Conservation (phyloP, 2,329 filamentous ascomycete species). For the Leptographium flavum region DNA sequence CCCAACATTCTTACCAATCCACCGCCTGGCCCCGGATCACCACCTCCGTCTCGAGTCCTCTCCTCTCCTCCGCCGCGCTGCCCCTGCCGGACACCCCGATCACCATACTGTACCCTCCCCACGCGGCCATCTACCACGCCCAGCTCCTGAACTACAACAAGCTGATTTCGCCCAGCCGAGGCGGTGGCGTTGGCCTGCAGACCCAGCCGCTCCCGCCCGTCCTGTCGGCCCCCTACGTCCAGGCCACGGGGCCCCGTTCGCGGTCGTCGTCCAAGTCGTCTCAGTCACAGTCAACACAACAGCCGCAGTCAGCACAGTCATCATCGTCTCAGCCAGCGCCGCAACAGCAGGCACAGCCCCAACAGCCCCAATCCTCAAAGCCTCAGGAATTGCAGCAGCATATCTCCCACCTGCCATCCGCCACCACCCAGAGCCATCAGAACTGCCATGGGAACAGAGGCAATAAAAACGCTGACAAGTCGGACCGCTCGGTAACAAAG, state of each 20-base stretch:
- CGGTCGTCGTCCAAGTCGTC: constrained; percentile 47
- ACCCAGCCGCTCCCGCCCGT: constrained; percentile 39
- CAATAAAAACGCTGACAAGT: constrained; percentile 40
- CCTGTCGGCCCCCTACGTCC: constrained; percentile 40
- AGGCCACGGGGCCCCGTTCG: constrained; percentile 37
- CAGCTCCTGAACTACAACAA: constrained; percentile 53
- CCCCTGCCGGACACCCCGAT: constrained; percentile 13
- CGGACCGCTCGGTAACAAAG: constrained; percentile 47
- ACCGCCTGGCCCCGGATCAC: constrained; percentile 24
- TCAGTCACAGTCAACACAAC: constrained; percentile 29
- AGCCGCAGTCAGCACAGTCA: constrained; percentile 18
- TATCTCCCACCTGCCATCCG: too few species aligned
- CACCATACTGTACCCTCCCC: constrained; percentile 41
- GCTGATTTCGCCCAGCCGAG: constrained; percentile 42
- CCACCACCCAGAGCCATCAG: constrained; percentile 5
- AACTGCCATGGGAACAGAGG: constrained; percentile 53
- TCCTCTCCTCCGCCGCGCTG: constrained; percentile 7
- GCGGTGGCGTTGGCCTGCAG: constrained; percentile 38
- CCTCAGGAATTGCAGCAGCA: too few species aligned
- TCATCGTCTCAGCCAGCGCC: constrained; percentile 18
- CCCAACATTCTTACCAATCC: constrained; percentile 30
- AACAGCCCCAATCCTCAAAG: too few species aligned
- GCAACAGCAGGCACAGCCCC: constrained; percentile 21
- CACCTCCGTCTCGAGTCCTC: constrained; percentile 13
- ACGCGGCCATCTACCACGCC: constrained; percentile 44